Evolutionary conservation across 352 stramenopile species (phyloP).

Genomic region (Albugo laibachii): DNA sequence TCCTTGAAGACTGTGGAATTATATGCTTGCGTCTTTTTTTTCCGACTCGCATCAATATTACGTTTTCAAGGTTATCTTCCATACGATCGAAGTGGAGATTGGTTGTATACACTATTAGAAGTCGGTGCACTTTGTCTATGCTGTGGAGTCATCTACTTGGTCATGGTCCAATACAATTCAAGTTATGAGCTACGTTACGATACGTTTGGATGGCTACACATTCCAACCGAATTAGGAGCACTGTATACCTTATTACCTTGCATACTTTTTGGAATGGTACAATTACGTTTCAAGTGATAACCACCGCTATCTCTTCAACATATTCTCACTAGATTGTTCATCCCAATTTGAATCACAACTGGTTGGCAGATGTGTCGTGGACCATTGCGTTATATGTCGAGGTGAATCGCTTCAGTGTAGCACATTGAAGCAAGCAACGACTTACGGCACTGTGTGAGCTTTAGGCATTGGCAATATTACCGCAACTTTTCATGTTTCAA

Average conservation of each 20-base stretch:
- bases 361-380: constrained; percentile 91
- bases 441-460: neutral
- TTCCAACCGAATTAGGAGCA: constrained; percentile 62
- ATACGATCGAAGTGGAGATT: constrained; percentile 90
- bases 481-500: constrained; percentile 99
- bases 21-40: constrained; percentile 93
- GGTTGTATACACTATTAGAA: constrained; percentile 95
- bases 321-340: constrained; percentile 76
- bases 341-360: constrained; percentile 91
- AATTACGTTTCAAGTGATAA: constrained; percentile 1
- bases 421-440: neutral
- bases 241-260: constrained; percentile 76
- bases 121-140: constrained; percentile 80
- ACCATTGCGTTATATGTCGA: constrained; percentile 98
- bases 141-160: constrained; percentile 76
- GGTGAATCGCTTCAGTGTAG: constrained; percentile 6
- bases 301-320: constrained; percentile 25
- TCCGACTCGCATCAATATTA: constrained; percentile 92
- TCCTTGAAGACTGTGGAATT: constrained; percentile 96
- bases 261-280: constrained; percentile 74
- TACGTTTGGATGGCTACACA: constrained; percentile 84
- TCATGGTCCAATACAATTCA: constrained; percentile 84
- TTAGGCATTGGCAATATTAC: constrained; percentile 86
- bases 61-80: constrained; percentile 93
- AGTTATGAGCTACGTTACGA: constrained; percentile 94